These are phyloP conservation scores for Selaginella tamariscina DNA, from an alignment of 75 land plant genomes.

Conservation along the genomic window DNA sequence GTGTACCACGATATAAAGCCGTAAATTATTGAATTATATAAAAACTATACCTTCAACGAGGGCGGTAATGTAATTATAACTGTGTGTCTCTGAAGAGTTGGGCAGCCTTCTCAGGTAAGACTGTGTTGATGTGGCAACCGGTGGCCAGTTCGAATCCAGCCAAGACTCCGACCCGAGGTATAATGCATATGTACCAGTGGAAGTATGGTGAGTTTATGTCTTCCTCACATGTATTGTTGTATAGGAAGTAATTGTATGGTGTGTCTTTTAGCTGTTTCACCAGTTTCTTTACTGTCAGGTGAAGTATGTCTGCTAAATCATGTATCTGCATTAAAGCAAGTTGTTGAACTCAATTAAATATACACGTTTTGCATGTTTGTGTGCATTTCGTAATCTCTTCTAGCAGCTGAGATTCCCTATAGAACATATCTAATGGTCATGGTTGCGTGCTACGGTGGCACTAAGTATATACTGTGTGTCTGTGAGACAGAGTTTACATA, in stretches of 20 bases:
- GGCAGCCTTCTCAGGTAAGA: constrained; percentile 76
- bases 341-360: too few relatives aligned
- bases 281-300: constrained; percentile 47
- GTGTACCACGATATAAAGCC: too few relatives aligned
- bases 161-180: constrained; percentile 49
- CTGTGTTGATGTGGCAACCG: constrained; percentile 80
- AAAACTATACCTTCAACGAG: too few relatives aligned
- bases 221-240: constrained; percentile 41
- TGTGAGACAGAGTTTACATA: too few relatives aligned
- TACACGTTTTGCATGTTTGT: too few relatives aligned
- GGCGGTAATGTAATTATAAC: too few relatives aligned
- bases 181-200: constrained; percentile 79
- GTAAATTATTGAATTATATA: too few relatives aligned
- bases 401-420: too few relatives aligned
- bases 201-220: constrained; percentile 17
- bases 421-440: too few relatives aligned
- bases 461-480: too few relatives aligned
- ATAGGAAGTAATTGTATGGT: constrained; percentile 78
- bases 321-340: constrained; percentile 25
- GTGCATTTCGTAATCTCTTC: too few relatives aligned
- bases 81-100: constrained; percentile 48
- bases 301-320: constrained; percentile 46
- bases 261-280: constrained; percentile 46
- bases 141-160: constrained; percentile 87
- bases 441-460: too few relatives aligned